phyloP scores from a whole-genome alignment of 192 early-diverging fungal genomes.

The Ambispora gerdemannii region DNA sequence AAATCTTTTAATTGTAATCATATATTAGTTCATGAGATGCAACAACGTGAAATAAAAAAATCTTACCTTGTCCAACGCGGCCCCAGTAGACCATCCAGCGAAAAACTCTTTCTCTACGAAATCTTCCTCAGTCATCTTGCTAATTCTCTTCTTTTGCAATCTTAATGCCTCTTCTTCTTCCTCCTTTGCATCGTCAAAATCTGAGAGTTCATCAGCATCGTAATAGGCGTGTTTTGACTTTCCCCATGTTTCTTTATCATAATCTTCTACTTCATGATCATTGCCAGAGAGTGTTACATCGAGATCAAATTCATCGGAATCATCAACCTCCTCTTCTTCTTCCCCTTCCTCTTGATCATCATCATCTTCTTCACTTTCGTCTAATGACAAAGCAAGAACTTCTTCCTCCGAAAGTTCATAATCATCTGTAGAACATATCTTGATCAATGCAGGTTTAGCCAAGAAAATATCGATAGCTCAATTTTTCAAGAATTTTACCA shows the following conservation, averaged over 20 bases:
- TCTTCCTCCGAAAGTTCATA: constrained; percentile 70
- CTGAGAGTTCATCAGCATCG: constrained; percentile 76
- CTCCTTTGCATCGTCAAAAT: constrained; percentile 75
- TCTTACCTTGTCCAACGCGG: constrained; percentile 25
- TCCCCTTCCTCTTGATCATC: constrained; percentile 44
- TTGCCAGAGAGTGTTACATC: background rate
- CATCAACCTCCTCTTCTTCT: constrained; percentile 35
- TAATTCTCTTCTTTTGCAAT: constrained; percentile 75
- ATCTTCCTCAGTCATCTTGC: constrained; percentile 81
- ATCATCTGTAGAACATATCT: constrained; percentile 37
- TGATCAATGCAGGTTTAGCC: background rate
- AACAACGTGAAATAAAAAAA: background rate
- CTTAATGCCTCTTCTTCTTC: constrained; percentile 87
- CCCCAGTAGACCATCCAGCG: constrained; percentile 45
- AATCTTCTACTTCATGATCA: constrained; percentile 32
- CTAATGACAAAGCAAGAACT: constrained; percentile 68
- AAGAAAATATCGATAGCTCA: constrained; percentile 31
- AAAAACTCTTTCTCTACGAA: constrained; percentile 80
- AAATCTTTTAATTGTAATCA: background rate
- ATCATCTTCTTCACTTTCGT: constrained; percentile 42
- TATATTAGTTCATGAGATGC: too few relatives aligned
- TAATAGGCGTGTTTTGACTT: constrained; percentile 75
- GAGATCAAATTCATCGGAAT: constrained; percentile 41
- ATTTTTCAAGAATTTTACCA: constrained; percentile 32
- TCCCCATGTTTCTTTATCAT: constrained; percentile 74